Evolutionary conservation across 495 filamentous ascomycete genomes (phyloP), one percentile per base, ranked within the genome.

Genomic region (Articulospora tetracladia): DNA sequence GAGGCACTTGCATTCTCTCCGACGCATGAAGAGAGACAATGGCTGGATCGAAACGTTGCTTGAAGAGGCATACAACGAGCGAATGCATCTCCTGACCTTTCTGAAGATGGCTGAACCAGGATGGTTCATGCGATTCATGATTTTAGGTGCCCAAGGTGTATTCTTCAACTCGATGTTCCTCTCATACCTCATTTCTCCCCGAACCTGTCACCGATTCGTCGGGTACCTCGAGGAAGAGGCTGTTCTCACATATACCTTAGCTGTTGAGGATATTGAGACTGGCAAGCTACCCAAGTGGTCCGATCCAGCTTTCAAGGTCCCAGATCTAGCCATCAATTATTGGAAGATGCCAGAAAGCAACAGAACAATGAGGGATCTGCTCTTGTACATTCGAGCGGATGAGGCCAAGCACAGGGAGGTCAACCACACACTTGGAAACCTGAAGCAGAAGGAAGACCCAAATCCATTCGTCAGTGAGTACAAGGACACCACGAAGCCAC

Each of bases 371-470:
- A 82, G 77, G 59, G 91, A 98, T 70, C 74, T 98, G 50, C 75
- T 98, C 66, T 71, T 90, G 34, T 97, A 97, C 64, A 86, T 98
- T 59, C 83, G 95, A 4, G 92, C 92, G 0, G 94, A 98, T 68
- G 94, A 98, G 74, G 89, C 92, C n/a, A 94, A 93, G 72, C 94
- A 98, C 70, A 79, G 94, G 19, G 95, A 97, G 72, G 95, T 98
- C 58, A 98, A 98, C 72, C 94, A 98, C 68, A 98, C 94, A 0
- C 73, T 98, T 50, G 84, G 86, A 36, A 97, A 97, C 67, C 72
- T 98, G 34, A 76, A 92, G 56, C 90, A 93, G 71, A 83, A 80
- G 22, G 74, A 83, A 10, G 94, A 98, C 70, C 92, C 92, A 17
- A 98, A 98, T 71, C 94, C 94, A 11, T 98, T 92, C 65, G 83